Evolutionary conservation across 148 eudicot genomes (phyloP), one percentile per base, ranked within the genome.

Genomic region (Vaccinium macrocarpon): DNA sequence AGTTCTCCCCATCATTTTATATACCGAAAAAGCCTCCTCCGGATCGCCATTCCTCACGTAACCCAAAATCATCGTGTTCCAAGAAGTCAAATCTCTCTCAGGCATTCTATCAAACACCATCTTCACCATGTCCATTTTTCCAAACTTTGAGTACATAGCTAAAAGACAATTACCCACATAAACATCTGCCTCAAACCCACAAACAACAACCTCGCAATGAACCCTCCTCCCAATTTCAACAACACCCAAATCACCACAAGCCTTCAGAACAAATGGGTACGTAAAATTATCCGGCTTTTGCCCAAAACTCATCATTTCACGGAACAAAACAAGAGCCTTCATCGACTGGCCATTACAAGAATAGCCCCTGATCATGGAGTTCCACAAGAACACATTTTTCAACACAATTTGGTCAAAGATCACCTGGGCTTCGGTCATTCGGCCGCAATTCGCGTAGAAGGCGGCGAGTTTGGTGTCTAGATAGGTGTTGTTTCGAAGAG

Each of bases 101-200:
- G 77, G 80, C 87, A 85, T 84, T 89, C 76, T 80, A 87, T 89
- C 90, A 85, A 89, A 86, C 90, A 86, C 80, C 19, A 12, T 74
- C 82, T 83, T 80, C 66, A 81, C 83, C 81, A 11, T 16, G 46
- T 25, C 82, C 80, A 87, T 75, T 32, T 84, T 61, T 1, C 86
- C 84, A 66, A 86, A 82, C 42, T 82, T 84, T 8, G 29, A 68
- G 53, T 86, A 86, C 88, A 84, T 84, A 5, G 86, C 55, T 32
- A 86, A 21, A 32, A 86, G 71, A 84, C 79, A 86, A 75, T 88
- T 88, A 18, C 70, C 87, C 25, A 75, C 87, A 82, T 82, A 88
- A 71, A 84, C 55, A 84, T 88, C 86, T 6, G 79, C 66, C 55
- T 82, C 82, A 21, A 86, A 86, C 90, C 88, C 88, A 79, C 57